Percentiles rank a stretch among this genome's conserved stretches.
phyloP scores from a whole-genome alignment of 306 rosid species.

The Acmispon strigosus region DNA sequence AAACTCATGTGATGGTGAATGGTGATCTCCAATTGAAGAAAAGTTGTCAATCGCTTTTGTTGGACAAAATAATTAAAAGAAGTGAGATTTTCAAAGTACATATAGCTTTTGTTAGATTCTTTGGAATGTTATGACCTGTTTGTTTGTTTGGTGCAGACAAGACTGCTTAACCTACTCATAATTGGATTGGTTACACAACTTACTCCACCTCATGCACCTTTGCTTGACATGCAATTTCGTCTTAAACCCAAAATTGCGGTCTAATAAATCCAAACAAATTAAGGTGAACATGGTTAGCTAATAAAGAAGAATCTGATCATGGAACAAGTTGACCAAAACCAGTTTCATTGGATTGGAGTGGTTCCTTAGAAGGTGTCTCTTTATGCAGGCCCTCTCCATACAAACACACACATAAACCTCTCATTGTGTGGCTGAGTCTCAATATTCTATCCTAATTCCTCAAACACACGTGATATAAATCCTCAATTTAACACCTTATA shows the following conservation, averaged over 20 bases:
- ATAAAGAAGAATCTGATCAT: background rate
- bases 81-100: background rate
- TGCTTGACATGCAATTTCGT: conserved; percentile 35
- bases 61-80: background rate
- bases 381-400: no score
- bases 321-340: conserved; percentile 37
- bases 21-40: background rate
- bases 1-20: background rate
- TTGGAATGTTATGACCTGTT: background rate
- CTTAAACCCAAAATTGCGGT: conserved; percentile 3
- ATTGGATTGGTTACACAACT: conserved; percentile 16
- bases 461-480: background rate
- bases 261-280: background rate
- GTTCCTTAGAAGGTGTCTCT: no score
- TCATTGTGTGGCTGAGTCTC: background rate
- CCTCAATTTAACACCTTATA: background rate
- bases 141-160: conserved; percentile 32
- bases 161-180: conserved; percentile 29
- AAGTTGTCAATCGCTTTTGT: background rate
- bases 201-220: conserved; percentile 37
- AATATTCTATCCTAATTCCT: background rate
- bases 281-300: background rate
- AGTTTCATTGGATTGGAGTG: background rate
- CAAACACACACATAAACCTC: background rate
- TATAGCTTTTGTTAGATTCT: background rate